These are phyloP conservation scores for Terfezia boudieri DNA, from an alignment of 495 filamentous ascomycete genomes.

Conservation along the genomic window DNA sequence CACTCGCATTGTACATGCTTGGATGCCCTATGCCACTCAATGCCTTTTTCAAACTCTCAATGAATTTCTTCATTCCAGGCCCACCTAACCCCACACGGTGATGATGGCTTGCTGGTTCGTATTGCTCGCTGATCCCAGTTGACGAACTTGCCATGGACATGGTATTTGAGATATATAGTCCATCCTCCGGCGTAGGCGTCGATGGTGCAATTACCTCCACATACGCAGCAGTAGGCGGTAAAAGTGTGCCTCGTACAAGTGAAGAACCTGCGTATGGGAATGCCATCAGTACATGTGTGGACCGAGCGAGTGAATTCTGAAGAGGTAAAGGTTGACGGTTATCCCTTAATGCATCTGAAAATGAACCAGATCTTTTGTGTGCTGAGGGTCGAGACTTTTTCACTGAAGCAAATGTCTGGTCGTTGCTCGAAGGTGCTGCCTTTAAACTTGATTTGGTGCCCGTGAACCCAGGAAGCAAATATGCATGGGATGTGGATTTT, in stretches of 20 bases:
- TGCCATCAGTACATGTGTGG: slow-evolving; percentile 33
- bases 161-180: not conserved
- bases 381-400: slow-evolving; percentile 11
- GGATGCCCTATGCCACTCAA: slow-evolving; percentile 40
- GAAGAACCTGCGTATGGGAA: slow-evolving; percentile 48
- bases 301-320: slow-evolving; percentile 18
- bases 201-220: slow-evolving; percentile 46
- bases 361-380: slow-evolving; percentile 53
- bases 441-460: not conserved
- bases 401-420: not conserved
- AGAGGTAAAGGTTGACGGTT: slow-evolving; percentile 25
- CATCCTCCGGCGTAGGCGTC: slow-evolving; percentile 23
- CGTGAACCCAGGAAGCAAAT: not conserved
- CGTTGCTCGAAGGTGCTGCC: not conserved
- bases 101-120: slow-evolving; percentile 26
- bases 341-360: slow-evolving; percentile 75
- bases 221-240: slow-evolving; percentile 53
- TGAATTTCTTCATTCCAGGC: slow-evolving; percentile 57
- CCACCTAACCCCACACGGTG: slow-evolving; percentile 17
- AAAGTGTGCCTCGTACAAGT: slow-evolving; percentile 60
- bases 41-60: slow-evolving; percentile 76
- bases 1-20: not conserved
- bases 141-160: not conserved
- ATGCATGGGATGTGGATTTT: not conserved
- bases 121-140: slow-evolving; percentile 36